Evolutionary conservation across 2,329 filamentous ascomycete species (phyloP).

Genomic region (Fusarium multiceps): DNA sequence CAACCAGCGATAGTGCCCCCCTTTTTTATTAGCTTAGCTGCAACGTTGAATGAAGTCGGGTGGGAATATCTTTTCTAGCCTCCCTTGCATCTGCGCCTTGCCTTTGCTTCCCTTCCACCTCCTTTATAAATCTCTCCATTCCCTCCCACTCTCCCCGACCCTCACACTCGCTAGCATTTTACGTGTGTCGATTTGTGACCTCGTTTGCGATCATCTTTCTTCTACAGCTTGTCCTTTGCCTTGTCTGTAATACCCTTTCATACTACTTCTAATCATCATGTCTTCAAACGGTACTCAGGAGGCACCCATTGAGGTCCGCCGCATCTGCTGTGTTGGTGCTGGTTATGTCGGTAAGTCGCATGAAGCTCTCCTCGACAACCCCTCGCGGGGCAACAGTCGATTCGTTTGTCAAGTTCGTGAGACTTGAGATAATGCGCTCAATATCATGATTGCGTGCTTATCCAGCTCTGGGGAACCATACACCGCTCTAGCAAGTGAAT

Average conservation of each 20-base stretch:
- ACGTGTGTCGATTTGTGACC: slow-evolving; percentile 39
- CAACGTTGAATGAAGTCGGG: slow-evolving; percentile 31
- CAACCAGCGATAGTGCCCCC: slow-evolving; percentile 21
- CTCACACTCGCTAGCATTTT: slow-evolving; percentile 37
- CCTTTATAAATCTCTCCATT: slow-evolving; percentile 40
- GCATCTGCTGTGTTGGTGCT: slow-evolving; percentile 79
- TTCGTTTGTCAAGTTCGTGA: background rate
- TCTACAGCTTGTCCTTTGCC: slow-evolving; percentile 29
- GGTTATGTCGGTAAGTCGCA: slow-evolving; percentile 76
- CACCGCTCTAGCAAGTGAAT: slow-evolving; percentile 19
- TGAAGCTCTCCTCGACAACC: background rate
- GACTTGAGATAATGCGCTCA: background rate
- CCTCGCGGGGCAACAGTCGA: background rate
- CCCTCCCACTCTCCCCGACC: slow-evolving; percentile 16
- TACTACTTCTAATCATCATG: slow-evolving; percentile 38
- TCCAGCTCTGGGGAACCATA: slow-evolving; percentile 3
- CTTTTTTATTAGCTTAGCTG: slow-evolving; percentile 36
- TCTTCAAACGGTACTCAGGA: slow-evolving; percentile 47
- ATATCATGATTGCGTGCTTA: slow-evolving; percentile 24
- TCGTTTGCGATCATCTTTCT: slow-evolving; percentile 38
- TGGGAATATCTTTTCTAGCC: slow-evolving; percentile 42
- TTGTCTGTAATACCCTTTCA: slow-evolving; percentile 29
- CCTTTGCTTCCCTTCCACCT: slow-evolving; percentile 19
- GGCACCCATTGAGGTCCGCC: slow-evolving; percentile 57
- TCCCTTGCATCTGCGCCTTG: slow-evolving; percentile 25